Conservation (phyloP, 139 green algal genomes). For the Chlamydomonas incerta region DNA sequence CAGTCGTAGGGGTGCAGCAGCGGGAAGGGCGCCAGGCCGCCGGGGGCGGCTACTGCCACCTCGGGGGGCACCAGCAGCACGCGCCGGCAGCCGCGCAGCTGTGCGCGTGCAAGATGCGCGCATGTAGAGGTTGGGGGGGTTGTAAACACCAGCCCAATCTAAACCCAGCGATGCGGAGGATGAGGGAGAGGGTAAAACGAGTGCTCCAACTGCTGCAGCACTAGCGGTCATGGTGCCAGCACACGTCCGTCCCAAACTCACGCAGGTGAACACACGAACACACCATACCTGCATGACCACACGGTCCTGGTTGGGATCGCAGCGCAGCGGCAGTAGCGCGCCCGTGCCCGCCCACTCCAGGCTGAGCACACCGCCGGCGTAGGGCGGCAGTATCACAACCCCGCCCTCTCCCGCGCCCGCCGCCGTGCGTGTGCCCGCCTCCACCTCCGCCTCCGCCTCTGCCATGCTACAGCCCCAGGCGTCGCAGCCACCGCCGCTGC, state of each 20-base stretch:
- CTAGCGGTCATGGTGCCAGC: no score
- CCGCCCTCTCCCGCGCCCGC: no score
- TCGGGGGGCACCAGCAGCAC: slow-evolving; percentile 74
- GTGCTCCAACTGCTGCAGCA: no score
- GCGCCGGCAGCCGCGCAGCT: slow-evolving; percentile 67
- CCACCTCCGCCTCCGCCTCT: no score
- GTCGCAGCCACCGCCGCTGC: no score
- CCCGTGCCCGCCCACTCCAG: slow-evolving; percentile 56
- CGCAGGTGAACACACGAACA: neutral
- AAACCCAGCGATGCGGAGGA: neutral
- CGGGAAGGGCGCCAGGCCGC: slow-evolving; percentile 79
- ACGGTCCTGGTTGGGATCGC: slow-evolving; percentile 55
- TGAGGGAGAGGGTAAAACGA: no score
- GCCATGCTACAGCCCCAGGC: no score
- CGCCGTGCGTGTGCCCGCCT: no score
- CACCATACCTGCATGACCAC: slow-evolving; percentile 64
- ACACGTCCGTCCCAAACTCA: neutral
- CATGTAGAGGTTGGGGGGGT: neutral
- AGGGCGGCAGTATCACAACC: neutral
- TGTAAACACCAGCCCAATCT: neutral
- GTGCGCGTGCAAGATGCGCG: neutral
- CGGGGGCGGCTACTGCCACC: slow-evolving; percentile 55
- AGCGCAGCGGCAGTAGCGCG: slow-evolving; percentile 66
- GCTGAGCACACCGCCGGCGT: slow-evolving; percentile 28
- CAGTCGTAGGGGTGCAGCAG: slow-evolving; percentile 81